These are phyloP conservation scores for Thermothelomyces thermophilus DNA, from an alignment of 2,329 filamentous ascomycete species.

Conservation along the genomic window DNA sequence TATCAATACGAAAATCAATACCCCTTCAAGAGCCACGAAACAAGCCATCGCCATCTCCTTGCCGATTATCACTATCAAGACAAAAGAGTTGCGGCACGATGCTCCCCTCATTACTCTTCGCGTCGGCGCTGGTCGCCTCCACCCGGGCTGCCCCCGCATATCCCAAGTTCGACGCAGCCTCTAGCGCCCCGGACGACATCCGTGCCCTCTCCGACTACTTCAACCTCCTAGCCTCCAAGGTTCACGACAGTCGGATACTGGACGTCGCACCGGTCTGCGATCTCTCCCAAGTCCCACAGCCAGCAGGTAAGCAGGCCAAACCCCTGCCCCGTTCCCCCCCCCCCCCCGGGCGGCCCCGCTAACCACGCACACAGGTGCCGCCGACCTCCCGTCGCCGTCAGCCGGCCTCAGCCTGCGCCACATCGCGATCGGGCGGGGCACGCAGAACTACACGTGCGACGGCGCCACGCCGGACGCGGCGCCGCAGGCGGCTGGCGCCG, in stretches of 20 bases:
- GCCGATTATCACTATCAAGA: neutral
- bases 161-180: constrained; percentile 37
- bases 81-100: constrained; percentile 31
- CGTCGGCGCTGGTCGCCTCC: constrained; percentile 41
- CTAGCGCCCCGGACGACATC: constrained; percentile 33
- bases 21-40: too few relatives aligned
- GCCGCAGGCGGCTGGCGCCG: constrained; percentile 63
- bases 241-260: constrained; percentile 41
- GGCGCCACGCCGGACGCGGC: constrained; percentile 50
- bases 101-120: constrained; percentile 43
- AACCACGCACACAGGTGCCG: constrained; percentile 10
- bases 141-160: constrained; percentile 41
- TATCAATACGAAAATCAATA: constrained; percentile 3
- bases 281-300: constrained; percentile 46
- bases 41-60: too few relatives aligned
- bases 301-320: constrained; percentile 36
- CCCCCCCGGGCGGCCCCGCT: too few relatives aligned
- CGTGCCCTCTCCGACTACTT: constrained; percentile 54
- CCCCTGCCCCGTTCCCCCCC: constrained; percentile 15
- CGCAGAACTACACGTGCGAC: constrained; percentile 88
- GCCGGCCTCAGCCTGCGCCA: constrained; percentile 61
- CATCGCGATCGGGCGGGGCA: constrained; percentile 80
- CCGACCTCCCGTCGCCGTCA: constrained; percentile 50
- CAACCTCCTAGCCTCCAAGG: constrained; percentile 50
- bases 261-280: constrained; percentile 44